Percentiles rank a stretch among this genome's conserved stretches.
phyloP scores from a whole-genome alignment of 345 rosid genomes.

The Corchorus capsularis region DNA sequence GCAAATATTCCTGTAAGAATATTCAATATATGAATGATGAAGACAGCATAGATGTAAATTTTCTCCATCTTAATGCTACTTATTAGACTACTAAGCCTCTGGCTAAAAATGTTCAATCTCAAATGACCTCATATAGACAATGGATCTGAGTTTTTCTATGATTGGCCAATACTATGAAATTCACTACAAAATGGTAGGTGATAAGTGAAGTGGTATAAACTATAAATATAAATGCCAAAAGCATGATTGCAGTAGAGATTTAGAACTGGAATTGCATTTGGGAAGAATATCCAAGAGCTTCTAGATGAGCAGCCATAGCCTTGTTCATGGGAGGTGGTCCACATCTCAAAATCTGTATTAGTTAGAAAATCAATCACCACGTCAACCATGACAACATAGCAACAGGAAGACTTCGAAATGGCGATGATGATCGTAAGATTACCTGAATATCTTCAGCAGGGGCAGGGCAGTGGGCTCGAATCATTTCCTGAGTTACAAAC shows the following conservation, averaged over 20 bases:
- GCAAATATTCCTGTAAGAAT: not conserved
- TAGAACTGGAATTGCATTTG: conserved; percentile 70
- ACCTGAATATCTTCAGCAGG: conserved; percentile 60
- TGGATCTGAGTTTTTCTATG: not conserved
- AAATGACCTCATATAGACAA: not conserved
- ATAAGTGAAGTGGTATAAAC: not conserved
- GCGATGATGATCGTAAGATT: not conserved
- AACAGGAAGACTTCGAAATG: not conserved
- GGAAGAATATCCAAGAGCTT: conserved; percentile 54
- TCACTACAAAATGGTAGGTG: not conserved
- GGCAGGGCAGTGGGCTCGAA: conserved; percentile 56
- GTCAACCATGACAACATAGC: not conserved
- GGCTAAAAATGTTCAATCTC: not conserved
- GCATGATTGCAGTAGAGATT: conserved; percentile 4
- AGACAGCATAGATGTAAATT: not conserved
- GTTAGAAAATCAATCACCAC: not conserved
- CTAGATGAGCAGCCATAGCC: conserved; percentile 61
- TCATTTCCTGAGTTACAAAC: conserved; percentile 62
- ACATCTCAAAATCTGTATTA: conserved; percentile 52
- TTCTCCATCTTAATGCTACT: not conserved
- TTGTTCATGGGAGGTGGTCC: conserved; percentile 75
- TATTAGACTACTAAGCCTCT: not conserved
- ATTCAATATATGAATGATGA: not conserved
- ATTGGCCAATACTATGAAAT: not conserved
- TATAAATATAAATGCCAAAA: not conserved